A percentile compares a stretch with the other conserved stretches of the same genome.
Conservation (phyloP, 2,329 filamentous ascomycete species). For the Penicillium vulpinum region DNA sequence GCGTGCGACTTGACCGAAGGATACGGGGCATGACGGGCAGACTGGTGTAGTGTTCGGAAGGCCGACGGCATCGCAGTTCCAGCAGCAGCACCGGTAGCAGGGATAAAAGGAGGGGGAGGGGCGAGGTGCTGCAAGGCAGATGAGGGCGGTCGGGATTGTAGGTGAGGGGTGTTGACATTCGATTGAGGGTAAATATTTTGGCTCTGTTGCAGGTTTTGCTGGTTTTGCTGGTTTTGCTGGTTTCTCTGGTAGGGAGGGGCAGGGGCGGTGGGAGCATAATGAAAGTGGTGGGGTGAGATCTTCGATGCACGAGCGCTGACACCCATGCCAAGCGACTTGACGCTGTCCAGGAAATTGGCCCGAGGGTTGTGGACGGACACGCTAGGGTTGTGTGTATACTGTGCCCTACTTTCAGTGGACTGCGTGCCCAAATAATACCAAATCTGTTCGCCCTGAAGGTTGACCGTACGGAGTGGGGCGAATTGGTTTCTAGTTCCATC, state of each 20-base stretch:
- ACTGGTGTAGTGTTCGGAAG: constrained; percentile 42
- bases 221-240: not conserved
- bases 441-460: constrained; percentile 69
- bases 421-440: constrained; percentile 86
- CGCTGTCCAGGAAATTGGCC: constrained; percentile 52
- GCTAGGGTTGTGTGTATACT: constrained; percentile 79
- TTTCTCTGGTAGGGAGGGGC: constrained; percentile 26
- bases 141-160: constrained; percentile 33
- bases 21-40: constrained; percentile 41
- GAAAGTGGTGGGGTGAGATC: constrained; percentile 29
- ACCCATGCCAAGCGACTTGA: constrained; percentile 42
- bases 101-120: constrained; percentile 34
- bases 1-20: constrained; percentile 40
- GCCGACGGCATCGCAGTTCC: constrained; percentile 45
- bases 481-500: constrained; percentile 56
- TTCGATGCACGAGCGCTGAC: constrained; percentile 28
- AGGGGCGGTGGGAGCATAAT: constrained; percentile 27
- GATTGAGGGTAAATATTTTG: constrained; percentile 14
- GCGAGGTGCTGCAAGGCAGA: constrained; percentile 37
- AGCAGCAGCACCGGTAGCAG: constrained; percentile 36
- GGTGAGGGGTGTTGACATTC: constrained; percentile 23
- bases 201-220: constrained; percentile 26
- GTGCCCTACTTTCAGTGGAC: constrained; percentile 86
- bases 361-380: constrained; percentile 50
- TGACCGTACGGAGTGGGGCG: constrained; percentile 65